These are phyloP conservation scores for Irpex rosettiformis DNA, from an alignment of 1,284 basidiomycete species.

Conservation along the genomic window DNA sequence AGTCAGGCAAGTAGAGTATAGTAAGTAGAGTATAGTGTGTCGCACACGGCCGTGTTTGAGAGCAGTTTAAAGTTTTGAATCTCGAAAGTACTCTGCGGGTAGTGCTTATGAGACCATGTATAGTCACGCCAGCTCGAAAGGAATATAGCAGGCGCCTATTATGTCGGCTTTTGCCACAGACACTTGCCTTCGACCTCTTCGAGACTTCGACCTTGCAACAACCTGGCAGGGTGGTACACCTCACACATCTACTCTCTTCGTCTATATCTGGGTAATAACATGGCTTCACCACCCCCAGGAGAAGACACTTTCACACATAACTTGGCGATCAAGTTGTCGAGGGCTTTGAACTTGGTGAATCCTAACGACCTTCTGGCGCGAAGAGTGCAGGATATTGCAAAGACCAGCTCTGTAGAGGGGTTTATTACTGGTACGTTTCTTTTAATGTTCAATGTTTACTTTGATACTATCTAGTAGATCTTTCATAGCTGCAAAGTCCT, in stretches of 20 bases:
- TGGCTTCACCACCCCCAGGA: conserved; percentile 11
- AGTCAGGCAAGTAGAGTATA: neutral
- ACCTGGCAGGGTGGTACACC: neutral
- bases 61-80: no score
- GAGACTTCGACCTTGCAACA: no score
- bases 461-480: no score
- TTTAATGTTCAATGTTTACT: neutral
- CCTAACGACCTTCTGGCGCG: conserved; percentile 81
- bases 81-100: no score
- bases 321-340: conserved; percentile 77
- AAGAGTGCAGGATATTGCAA: conserved; percentile 78
- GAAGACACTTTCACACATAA: conserved; percentile 67
- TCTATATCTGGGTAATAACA: neutral
- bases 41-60: no score
- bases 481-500: conserved; percentile 65
- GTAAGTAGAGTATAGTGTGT: neutral
- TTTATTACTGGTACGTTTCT: conserved; percentile 53
- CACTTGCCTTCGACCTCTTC: no score
- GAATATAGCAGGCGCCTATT: neutral
- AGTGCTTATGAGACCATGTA: no score
- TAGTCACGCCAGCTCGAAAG: neutral
- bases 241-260: neutral
- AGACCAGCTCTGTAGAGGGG: conserved; percentile 57
- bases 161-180: neutral
- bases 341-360: conserved; percentile 75